phyloP scores from a whole-genome alignment of 2,329 filamentous ascomycete genomes.

The Rhynchosporium graminicola region DNA sequence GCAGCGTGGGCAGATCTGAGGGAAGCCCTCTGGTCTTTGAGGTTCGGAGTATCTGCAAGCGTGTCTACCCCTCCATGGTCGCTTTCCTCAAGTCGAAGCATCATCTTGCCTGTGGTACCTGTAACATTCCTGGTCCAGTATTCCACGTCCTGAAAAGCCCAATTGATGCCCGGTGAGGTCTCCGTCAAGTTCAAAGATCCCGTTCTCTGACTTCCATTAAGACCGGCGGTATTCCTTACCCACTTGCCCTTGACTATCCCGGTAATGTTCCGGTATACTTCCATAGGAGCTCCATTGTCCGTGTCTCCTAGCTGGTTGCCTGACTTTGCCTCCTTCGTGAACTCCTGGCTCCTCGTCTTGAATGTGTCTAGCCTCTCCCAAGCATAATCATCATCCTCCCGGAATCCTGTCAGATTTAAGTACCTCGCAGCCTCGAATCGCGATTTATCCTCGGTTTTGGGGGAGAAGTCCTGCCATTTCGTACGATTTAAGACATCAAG shows the following conservation, averaged over 20 bases:
- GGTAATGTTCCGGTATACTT: conserved; percentile 41
- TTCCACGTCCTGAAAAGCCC: conserved; percentile 51
- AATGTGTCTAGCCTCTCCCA: conserved; percentile 75
- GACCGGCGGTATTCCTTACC: conserved; percentile 35
- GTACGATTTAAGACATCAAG: conserved; percentile 57
- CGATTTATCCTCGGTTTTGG: conserved; percentile 40
- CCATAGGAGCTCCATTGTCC: conserved; percentile 24
- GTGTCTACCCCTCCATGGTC: conserved; percentile 19
- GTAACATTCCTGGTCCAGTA: conserved; percentile 83
- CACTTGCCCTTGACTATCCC: conserved; percentile 40
- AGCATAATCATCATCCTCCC: conserved; percentile 70
- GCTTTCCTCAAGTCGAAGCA: conserved; percentile 64
- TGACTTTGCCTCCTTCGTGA: conserved; percentile 55
- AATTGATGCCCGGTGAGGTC: conserved; percentile 65
- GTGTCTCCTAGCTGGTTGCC: conserved; percentile 14
- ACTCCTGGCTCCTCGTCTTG: conserved; percentile 63
- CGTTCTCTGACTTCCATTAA: conserved; percentile 28
- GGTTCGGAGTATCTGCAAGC: not conserved
- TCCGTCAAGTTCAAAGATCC: conserved; percentile 63
- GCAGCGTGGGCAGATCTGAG: conserved; percentile 47
- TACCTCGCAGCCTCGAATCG: conserved; percentile 43
- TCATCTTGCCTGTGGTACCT: conserved; percentile 66
- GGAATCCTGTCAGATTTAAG: conserved; percentile 77
- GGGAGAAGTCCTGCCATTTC: conserved; percentile 61
- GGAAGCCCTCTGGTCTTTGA: not conserved